Conservation (phyloP, 108 stramenopile genomes). For the Skeletonema menzelii region DNA sequence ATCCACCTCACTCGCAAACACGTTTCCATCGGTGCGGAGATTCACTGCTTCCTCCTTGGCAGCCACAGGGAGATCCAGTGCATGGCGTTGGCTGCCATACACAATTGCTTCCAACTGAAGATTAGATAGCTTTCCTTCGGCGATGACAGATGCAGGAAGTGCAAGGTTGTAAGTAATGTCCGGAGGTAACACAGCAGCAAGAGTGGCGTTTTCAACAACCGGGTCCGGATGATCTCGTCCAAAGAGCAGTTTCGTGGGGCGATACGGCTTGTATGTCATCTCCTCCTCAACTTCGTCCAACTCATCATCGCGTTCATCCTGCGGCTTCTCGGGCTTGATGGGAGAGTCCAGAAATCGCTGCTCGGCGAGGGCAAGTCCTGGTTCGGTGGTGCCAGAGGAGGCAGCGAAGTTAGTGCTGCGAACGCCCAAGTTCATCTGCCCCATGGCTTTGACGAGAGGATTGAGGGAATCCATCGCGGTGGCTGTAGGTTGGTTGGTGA, state of each 20-base stretch:
- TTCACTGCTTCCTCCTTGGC: not conserved
- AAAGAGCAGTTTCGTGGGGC: constrained; percentile 18
- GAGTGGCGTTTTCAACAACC: constrained; percentile 30
- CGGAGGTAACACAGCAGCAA: constrained; percentile 29
- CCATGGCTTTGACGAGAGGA: not conserved
- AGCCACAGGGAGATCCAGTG: constrained; percentile 10
- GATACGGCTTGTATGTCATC: constrained; percentile 25
- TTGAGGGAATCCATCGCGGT: not conserved
- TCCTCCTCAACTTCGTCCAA: constrained; percentile 30
- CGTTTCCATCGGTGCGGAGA: not conserved
- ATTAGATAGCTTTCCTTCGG: constrained; percentile 31
- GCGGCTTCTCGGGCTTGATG: not conserved
- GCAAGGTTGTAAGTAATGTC: constrained; percentile 35
- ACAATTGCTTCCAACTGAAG: constrained; percentile 41
- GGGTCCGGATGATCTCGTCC: constrained; percentile 26
- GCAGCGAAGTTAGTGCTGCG: not conserved
- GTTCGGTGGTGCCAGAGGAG: not conserved
- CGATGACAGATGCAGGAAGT: constrained; percentile 22
- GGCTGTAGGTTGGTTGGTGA: not conserved
- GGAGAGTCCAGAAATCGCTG: not conserved
- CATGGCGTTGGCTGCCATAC: constrained; percentile 32
- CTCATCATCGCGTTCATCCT: not conserved
- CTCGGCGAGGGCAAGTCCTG: not conserved
- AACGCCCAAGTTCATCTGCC: not conserved
- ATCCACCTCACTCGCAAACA: not conserved